Evolutionary conservation across 441 rosid species (phyloP), one percentile per base, ranked within the genome.

Genomic region (Gossypium schwendimanii): DNA sequence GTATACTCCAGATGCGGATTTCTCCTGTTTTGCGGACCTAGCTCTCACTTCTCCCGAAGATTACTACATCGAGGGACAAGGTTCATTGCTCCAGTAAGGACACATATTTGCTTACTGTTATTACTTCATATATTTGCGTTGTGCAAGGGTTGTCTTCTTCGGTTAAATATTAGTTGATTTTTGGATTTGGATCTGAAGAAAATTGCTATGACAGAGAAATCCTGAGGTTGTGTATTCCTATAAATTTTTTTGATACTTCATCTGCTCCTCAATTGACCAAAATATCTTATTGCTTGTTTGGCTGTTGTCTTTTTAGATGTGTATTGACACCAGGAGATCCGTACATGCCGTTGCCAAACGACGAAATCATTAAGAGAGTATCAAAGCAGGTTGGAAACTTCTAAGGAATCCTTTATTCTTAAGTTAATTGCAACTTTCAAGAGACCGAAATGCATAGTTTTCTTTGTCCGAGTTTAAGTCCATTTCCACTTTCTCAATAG

Each of bases 1-100:
- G 12, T 94, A 94, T 77, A 92, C 97, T 55, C 96, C 98, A 69
- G 99, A 94, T 88, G 99, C 99, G 21, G 99, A 94, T 86, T 94
- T 94, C 82, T 94, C 99, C 2, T 94, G 99, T 76, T 94, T 94
- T 57, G 97, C 99, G 0, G 99, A 94, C 82, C 84, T 94, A 44
- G 98, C 99, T 5, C 91, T 94, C n/a, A 70, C 93, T 39, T 94
- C 99, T n/a, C 98, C 99, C 0, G 96, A 88, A 74, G 98, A 94
- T 84, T 94, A 92, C 86, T 92, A 92, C 83, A 87, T 90, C 5
- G 96, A 92, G 73, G 99, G 98, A 78, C 94, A 94, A 81, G 99
- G 99, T 47, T 88, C 98, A 77, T 76, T 94, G 84, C 98, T 94
- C 76, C 99, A 92, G 99, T 94, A 87, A 87, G 98, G 55, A 63